Base-by-base conservation (phyloP, 768 basidiomycete species). In the Phanerochaete sordida region DNA sequence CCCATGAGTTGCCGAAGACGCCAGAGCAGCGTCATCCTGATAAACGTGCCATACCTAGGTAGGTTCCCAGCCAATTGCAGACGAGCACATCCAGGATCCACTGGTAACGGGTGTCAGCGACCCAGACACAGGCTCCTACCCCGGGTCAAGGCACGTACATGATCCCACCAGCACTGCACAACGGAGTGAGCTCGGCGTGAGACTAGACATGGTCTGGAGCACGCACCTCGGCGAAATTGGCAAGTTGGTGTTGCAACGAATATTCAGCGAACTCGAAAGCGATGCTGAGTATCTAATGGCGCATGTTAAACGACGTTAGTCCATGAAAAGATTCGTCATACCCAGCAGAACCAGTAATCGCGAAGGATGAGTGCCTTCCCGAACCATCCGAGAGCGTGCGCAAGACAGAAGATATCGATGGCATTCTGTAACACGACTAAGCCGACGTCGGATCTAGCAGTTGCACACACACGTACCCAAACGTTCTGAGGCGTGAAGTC, bases 271-370 rank as follows among this genome's bases (percentile, higher is more conserved):
- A 79, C 70, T 94, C 91, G 65, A 94, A 94, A 23, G 91, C 90
- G 56, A 94, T 81, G 71, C 90, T 92, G 61, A 94, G 74, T 66
- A 93, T 93, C 91, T 93, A 66, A 48, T 19, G 64, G 16, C 12
- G 9, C n/a, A n/a, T n/a, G 26, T 37, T 26, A 35, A 26, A 13
- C 37, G 51, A 53, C 33, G 47, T 27, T 35, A 39, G 44, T 58
- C 33, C 15, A 44, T 39, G 48, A 62, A 50, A 55, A 45, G 43
- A 59, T 37, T 73, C 77, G 60, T 35, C 60, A 21, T 67, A 92
- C 91, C 91, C 93, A 94, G 68, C 93, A 94, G 69, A 93, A 94
- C 92, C 92, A 94, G 68, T 95, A 94, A 68, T 95, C 93, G 24
- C 93, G 84, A 68, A 95, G 73, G 65, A 95, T 88, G 80, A 94